Conservation (phyloP, 129 eudicot genomes). For the Chrysanthemum seticuspe region DNA sequence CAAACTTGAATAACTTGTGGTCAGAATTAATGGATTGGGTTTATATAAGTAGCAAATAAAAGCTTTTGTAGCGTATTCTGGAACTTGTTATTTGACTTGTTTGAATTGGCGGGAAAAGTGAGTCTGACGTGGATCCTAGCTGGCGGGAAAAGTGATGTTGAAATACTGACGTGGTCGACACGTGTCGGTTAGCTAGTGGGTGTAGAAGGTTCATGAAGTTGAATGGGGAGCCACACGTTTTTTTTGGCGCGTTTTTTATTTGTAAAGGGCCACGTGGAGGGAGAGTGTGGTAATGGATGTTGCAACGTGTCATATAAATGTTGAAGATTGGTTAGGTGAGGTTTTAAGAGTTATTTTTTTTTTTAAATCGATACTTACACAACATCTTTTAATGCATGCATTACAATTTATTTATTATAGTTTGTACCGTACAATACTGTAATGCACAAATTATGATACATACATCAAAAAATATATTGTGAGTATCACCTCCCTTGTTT, state of each 20-base stretch:
- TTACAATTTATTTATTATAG: too few species aligned
- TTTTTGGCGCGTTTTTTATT: conserved; percentile 16
- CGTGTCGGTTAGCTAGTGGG: background rate
- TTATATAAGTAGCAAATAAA: background rate
- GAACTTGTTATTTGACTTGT: conserved; percentile 11
- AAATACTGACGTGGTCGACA: background rate
- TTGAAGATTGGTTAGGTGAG: too few species aligned
- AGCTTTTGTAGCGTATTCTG: conserved; percentile 10
- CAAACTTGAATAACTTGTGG: background rate
- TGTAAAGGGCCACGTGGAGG: conserved; percentile 4
- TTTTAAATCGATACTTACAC: too few species aligned
- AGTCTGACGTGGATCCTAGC: conserved; percentile 25
- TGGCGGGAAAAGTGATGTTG: conserved; percentile 14
- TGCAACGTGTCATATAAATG: background rate
- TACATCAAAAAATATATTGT: too few species aligned
- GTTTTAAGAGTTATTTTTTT: too few species aligned
- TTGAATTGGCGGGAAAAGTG: background rate
- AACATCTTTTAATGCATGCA: too few species aligned
- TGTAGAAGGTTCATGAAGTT: conserved; percentile 12
- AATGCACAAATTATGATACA: too few species aligned
- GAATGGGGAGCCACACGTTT: background rate
- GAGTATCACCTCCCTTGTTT: too few species aligned
- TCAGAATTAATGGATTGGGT: background rate
- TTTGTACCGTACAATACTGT: too few species aligned
- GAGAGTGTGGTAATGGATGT: conserved; percentile 14